Percentiles rank a stretch among this genome's conserved stretches.
phyloP scores from a whole-genome alignment of 768 basidiomycete genomes.

The Erythrobasidium yunnanense region DNA sequence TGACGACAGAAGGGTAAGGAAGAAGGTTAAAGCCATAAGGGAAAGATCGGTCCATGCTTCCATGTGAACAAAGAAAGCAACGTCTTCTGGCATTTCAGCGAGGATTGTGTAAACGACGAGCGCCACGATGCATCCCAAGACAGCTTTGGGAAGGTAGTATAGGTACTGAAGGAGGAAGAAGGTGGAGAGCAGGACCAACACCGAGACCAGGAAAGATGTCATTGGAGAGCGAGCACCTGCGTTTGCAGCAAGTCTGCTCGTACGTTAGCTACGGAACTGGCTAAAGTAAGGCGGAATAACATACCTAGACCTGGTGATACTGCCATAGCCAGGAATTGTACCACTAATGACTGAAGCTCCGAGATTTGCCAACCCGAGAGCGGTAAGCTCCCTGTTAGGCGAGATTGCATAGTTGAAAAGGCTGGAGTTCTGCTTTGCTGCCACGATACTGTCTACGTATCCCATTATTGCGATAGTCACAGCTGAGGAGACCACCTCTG shows the following conservation, averaged over 20 bases:
- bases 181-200: slow-evolving; percentile 54
- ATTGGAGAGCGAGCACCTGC: slow-evolving; percentile 22
- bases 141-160: slow-evolving; percentile 77
- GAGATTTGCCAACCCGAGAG: slow-evolving; percentile 49
- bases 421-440: slow-evolving; percentile 80
- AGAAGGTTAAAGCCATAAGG: slow-evolving; percentile 78
- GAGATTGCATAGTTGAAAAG: slow-evolving; percentile 75
- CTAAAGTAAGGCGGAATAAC: slow-evolving; percentile 55
- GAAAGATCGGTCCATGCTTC: slow-evolving; percentile 81
- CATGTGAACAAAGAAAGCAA: slow-evolving; percentile 46
- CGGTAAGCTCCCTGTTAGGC: slow-evolving; percentile 90
- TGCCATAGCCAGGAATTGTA: slow-evolving; percentile 81
- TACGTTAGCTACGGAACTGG: too few relatives aligned
- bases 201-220: slow-evolving; percentile 28
- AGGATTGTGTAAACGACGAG: slow-evolving; percentile 76
- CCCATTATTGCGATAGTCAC: slow-evolving; percentile 61
- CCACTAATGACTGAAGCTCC: slow-evolving; percentile 68
- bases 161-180: slow-evolving; percentile 81
- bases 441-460: slow-evolving; percentile 86
- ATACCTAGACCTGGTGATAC: slow-evolving; percentile 80
- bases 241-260: slow-evolving; percentile 2
- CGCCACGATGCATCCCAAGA: slow-evolving; percentile 73
- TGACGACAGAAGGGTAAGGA: slow-evolving; percentile 75
- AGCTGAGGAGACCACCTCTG: background rate
- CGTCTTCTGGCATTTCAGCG: slow-evolving; percentile 49